These are phyloP conservation scores for Ganoderma sinense DNA, from an alignment of 1,284 basidiomycete genomes.

Conservation along the genomic window DNA sequence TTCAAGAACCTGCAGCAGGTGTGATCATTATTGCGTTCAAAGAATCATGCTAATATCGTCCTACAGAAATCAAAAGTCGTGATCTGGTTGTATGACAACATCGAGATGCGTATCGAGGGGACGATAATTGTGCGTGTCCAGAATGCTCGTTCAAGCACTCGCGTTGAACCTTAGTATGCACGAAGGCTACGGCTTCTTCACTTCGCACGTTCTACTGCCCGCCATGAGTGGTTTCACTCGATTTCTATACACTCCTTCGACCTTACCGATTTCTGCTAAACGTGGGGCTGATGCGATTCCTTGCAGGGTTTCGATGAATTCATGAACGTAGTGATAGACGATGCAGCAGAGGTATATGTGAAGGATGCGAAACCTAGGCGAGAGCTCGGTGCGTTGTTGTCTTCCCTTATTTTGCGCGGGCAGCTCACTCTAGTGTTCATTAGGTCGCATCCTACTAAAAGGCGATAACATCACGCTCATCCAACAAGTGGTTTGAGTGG, in stretches of 20 bases:
- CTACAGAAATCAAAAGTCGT: conserved; percentile 83
- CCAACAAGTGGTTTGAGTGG: conserved; percentile 64
- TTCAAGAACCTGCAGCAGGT: conserved; percentile 98
- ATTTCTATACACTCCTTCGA: neutral
- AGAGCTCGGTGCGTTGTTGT: conserved; percentile 69
- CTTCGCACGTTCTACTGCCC: conserved; percentile 23
- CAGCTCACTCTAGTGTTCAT: neutral
- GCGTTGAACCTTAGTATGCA: conserved; percentile 39
- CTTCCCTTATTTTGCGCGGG: neutral
- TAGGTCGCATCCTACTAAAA: conserved; percentile 93
- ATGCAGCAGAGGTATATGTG: conserved; percentile 92
- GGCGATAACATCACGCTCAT: conserved; percentile 97
- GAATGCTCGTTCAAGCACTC: conserved; percentile 33
- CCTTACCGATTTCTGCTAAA: neutral
- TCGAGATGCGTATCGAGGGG: conserved; percentile 97
- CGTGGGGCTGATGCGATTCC: neutral
- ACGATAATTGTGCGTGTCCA: conserved; percentile 86
- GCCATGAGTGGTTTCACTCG: conserved; percentile 27
- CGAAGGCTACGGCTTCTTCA: conserved; percentile 37
- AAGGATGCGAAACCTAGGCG: conserved; percentile 86
- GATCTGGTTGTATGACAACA: conserved; percentile 98
- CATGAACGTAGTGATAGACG: conserved; percentile 99
- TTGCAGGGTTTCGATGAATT: conserved; percentile 98
- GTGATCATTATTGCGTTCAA: conserved; percentile 13
- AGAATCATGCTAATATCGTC: conserved; percentile 20